phyloP scores from a whole-genome alignment of 768 basidiomycete genomes.

The Tephrocybe sp. region DNA sequence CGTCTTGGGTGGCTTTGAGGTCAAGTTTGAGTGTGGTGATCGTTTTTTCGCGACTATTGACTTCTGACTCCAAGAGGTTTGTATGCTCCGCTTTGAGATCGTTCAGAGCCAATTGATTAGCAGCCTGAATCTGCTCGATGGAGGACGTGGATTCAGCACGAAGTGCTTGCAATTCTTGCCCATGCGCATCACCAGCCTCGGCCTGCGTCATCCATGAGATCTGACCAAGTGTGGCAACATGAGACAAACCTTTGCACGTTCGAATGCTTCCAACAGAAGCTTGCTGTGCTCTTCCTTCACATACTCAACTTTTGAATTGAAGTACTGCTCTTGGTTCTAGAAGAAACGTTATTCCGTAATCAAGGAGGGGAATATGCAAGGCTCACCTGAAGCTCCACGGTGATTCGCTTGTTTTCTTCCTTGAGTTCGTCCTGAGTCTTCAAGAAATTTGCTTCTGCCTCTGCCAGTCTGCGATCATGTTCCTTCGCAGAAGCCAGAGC shows the following conservation, averaged over 20 bases:
- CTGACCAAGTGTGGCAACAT: background rate
- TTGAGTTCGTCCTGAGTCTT: constrained; percentile 50
- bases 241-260: constrained; percentile 66
- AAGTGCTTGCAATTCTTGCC: constrained; percentile 67
- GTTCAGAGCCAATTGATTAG: constrained; percentile 60
- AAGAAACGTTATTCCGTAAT: constrained; percentile 8
- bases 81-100: constrained; percentile 64
- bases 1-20: constrained; percentile 82
- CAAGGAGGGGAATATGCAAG: background rate
- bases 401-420: constrained; percentile 54
- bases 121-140: constrained; percentile 64
- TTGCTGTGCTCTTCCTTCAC: constrained; percentile 64
- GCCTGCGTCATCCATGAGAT: constrained; percentile 35
- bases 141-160: constrained; percentile 63
- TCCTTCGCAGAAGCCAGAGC: constrained; percentile 43
- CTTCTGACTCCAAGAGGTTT: constrained; percentile 54
- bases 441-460: constrained; percentile 48
- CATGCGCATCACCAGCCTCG: constrained; percentile 68
- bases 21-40: constrained; percentile 62
- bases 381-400: constrained; percentile 63
- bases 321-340: constrained; percentile 69
- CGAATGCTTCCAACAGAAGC: constrained; percentile 67
- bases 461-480: constrained; percentile 47
- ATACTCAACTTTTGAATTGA: constrained; percentile 60
- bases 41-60: constrained; percentile 58